Evolutionary conservation across 2,329 filamentous ascomycete species (phyloP).

Genomic region (Blumeria hordei): DNA sequence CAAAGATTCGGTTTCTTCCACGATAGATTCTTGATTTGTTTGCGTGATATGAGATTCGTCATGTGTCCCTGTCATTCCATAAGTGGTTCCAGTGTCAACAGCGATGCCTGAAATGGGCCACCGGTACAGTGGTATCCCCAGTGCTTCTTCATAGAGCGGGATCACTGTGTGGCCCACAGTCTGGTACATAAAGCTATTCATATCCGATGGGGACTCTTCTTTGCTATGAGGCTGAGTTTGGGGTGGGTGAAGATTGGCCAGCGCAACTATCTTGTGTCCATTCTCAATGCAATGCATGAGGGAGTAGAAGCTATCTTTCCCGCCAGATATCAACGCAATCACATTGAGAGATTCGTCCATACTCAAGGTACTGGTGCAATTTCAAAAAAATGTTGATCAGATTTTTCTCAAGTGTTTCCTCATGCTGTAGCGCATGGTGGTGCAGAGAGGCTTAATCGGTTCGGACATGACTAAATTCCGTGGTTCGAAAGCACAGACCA

Average conservation of each 20-base stretch:
- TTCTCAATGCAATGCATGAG: constrained; percentile 73
- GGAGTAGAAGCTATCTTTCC: constrained; percentile 91
- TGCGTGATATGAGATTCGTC: not conserved
- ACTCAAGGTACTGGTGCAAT: constrained; percentile 3
- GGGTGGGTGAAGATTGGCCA: constrained; percentile 68
- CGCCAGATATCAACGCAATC: constrained; percentile 81
- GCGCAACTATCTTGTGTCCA: constrained; percentile 62
- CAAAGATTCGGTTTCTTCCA: constrained; percentile 77
- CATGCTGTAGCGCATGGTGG: too few species aligned
- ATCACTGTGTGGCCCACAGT: constrained; percentile 79
- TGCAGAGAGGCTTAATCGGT: too few species aligned
- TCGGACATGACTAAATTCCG: too few species aligned
- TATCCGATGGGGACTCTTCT: constrained; percentile 30
- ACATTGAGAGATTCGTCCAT: constrained; percentile 39
- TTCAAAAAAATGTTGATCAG: too few species aligned
- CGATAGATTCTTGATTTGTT: constrained; percentile 4
- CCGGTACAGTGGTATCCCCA: constrained; percentile 65
- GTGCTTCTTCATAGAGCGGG: constrained; percentile 57
- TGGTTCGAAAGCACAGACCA: too few species aligned
- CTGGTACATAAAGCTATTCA: constrained; percentile 99
- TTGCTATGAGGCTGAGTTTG: constrained; percentile 3
- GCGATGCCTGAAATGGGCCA: constrained; percentile 49
- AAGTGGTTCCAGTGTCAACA: constrained; percentile 47
- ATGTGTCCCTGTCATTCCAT: constrained; percentile 17
- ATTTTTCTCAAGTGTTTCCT: too few species aligned